These are phyloP conservation scores for Alternaria sp. DNA, from an alignment of 2,329 filamentous ascomycete genomes.

Conservation along the genomic window DNA sequence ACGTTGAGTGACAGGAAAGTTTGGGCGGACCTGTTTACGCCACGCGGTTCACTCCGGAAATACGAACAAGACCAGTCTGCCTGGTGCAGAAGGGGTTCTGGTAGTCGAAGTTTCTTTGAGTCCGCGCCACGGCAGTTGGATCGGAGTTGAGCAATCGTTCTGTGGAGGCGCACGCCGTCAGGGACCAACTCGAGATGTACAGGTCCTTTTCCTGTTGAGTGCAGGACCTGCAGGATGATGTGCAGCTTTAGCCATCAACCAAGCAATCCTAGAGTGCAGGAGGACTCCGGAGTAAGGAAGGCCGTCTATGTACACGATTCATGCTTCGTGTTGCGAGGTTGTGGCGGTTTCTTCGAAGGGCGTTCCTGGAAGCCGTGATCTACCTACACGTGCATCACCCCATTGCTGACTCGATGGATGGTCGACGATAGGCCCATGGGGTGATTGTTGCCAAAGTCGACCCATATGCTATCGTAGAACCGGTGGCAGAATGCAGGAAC, in stretches of 20 bases:
- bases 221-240: background rate
- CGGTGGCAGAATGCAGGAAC: background rate
- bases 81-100: background rate
- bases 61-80: background rate
- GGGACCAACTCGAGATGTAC: background rate
- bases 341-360: background rate
- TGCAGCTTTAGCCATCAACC: background rate
- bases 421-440: background rate
- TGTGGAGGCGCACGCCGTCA: background rate
- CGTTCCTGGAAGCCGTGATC: background rate
- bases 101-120: background rate
- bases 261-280: background rate
- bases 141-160: background rate
- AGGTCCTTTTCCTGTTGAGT: background rate
- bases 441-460: background rate
- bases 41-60: background rate
- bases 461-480: background rate
- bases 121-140: background rate
- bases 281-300: background rate
- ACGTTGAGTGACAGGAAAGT: background rate
- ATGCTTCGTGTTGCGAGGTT: background rate
- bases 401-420: background rate
- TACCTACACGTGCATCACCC: background rate
- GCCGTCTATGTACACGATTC: background rate
- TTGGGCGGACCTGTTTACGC: background rate